Percentiles rank a stretch among this genome's conserved stretches.
Evolutionary conservation across 495 filamentous ascomycete species (phyloP).

Genomic region (Penicillium canescens): DNA sequence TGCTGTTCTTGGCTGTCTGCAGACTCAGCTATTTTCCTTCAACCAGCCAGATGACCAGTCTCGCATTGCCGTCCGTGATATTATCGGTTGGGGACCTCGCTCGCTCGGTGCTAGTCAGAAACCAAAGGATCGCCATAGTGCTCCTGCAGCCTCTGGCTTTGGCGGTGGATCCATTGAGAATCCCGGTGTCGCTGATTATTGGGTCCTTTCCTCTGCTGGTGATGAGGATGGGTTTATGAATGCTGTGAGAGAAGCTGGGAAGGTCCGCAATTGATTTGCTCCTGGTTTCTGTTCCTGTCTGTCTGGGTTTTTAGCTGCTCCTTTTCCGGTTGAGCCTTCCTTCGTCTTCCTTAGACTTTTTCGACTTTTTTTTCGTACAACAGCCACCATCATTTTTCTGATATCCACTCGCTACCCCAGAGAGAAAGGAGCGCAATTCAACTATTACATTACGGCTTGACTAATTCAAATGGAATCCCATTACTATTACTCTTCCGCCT

Average conservation of each 20-base stretch:
- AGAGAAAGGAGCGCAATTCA: neutral
- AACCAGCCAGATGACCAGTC: slow-evolving; percentile 44
- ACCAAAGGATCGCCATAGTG: slow-evolving; percentile 43
- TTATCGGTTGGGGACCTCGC: slow-evolving; percentile 56
- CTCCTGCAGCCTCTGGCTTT: slow-evolving; percentile 39
- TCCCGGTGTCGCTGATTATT: slow-evolving; percentile 43
- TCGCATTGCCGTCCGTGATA: slow-evolving; percentile 34
- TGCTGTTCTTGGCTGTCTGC: slow-evolving; percentile 63
- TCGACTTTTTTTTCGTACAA: neutral
- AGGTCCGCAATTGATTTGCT: slow-evolving; percentile 42
- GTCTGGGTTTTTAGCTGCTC: neutral
- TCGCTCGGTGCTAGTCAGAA: slow-evolving; percentile 34
- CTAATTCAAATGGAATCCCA: slow-evolving; percentile 10
- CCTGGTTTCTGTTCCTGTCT: neutral
- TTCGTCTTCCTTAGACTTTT: neutral
- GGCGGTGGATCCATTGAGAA: slow-evolving; percentile 41
- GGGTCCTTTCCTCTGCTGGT: slow-evolving; percentile 45
- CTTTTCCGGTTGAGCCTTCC: neutral
- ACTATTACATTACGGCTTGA: slow-evolving; percentile 3
- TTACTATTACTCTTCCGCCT: neutral
- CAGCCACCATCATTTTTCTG: neutral
- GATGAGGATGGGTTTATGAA: slow-evolving; percentile 70
- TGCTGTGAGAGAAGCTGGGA: slow-evolving; percentile 68
- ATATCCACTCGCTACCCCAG: slow-evolving; percentile 6
- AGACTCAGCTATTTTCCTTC: slow-evolving; percentile 61